These are phyloP conservation scores for Waltiozyma solani DNA, from an alignment of 1,139 yeast genomes.

Conservation along the genomic window DNA sequence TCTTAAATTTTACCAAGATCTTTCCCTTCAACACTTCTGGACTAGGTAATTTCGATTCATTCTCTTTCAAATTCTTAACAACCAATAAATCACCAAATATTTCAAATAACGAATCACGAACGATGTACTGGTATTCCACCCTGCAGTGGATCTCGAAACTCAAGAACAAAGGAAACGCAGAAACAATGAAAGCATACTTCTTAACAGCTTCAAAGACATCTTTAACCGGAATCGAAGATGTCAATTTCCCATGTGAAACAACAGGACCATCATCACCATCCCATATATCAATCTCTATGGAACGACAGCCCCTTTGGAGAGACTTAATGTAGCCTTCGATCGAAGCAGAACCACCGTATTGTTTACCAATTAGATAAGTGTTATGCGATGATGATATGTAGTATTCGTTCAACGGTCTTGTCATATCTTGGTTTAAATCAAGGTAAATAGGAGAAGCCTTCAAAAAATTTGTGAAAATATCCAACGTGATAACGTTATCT, in stretches of 20 bases:
- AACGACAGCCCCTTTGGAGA: constrained; percentile 83
- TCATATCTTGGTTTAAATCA: constrained; percentile 32
- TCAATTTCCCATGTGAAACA: constrained; percentile 87
- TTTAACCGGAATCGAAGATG: constrained; percentile 57
- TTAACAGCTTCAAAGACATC: constrained; percentile 66
- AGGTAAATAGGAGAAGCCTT: constrained; percentile 25
- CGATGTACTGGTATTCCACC: constrained; percentile 47
- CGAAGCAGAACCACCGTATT: constrained; percentile 74
- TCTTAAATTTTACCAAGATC: constrained; percentile 70
- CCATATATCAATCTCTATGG: constrained; percentile 94
- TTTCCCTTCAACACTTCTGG: constrained; percentile 63
- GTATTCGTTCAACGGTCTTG: constrained; percentile 74
- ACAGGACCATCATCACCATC: constrained; percentile 79
- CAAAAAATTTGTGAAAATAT: constrained; percentile 26
- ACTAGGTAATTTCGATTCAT: constrained; percentile 42
- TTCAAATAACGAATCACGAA: constrained; percentile 41
- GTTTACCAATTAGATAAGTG: constrained; percentile 83
- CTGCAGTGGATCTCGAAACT: constrained; percentile 83
- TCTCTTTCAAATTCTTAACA: constrained; percentile 27
- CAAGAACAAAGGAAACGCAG: constrained; percentile 79
- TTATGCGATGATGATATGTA: constrained; percentile 91
- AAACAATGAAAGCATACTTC: constrained; percentile 75
- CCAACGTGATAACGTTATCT: constrained; percentile 15
- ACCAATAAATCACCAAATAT: constrained; percentile 53
- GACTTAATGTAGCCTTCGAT: constrained; percentile 88